A percentile compares a stretch with the other conserved stretches of the same genome.
Conservation (phyloP, 2,329 filamentous ascomycete species). For the Fusarium drepaniforme region DNA sequence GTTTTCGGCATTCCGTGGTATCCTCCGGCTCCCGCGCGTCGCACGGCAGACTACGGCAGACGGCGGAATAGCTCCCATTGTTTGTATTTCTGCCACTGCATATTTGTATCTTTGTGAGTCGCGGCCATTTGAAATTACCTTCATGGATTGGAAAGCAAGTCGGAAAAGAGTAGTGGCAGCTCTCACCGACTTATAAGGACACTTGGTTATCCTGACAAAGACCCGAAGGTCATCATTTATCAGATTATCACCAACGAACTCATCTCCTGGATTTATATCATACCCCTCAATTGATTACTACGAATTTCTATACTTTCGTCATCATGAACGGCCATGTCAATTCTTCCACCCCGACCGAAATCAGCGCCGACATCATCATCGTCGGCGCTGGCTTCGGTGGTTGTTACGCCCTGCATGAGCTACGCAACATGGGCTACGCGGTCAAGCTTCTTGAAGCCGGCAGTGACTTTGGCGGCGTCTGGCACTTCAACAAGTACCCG, state of each 20-base stretch:
- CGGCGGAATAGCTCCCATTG: neutral
- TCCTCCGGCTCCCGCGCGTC: neutral
- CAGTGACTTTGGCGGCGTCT: slow-evolving; percentile 30
- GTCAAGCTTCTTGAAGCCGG: slow-evolving; percentile 24
- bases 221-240: neutral
- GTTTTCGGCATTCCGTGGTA: neutral
- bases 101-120: neutral
- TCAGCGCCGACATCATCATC: slow-evolving; percentile 12
- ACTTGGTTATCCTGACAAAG: neutral
- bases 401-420: slow-evolving; percentile 13
- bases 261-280: neutral
- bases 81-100: neutral
- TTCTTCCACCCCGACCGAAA: neutral
- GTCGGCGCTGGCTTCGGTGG: slow-evolving; percentile 32
- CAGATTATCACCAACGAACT: neutral
- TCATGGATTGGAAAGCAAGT: neutral
- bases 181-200: neutral
- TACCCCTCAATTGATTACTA: neutral
- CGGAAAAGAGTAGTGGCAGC: neutral
- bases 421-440: slow-evolving; percentile 11
- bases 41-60: neutral
- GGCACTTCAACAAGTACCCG: slow-evolving; percentile 35
- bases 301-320: neutral
- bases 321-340: neutral
- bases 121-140: neutral